phyloP scores from a whole-genome alignment of 2,329 filamentous ascomycete genomes.

The Emericellopsis cladophorae region DNA sequence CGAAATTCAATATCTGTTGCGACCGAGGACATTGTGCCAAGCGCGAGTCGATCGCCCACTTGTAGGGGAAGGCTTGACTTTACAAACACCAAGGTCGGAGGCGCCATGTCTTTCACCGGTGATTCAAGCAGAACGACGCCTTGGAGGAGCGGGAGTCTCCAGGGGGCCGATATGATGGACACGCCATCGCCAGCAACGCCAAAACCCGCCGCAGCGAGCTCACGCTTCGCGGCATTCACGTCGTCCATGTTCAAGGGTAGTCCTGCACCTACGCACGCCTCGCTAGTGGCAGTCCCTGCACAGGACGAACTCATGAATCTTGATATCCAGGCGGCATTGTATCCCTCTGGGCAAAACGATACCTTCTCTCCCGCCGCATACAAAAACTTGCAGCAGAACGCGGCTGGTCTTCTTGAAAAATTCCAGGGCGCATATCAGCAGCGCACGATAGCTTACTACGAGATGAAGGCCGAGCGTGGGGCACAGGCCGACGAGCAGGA shows the following conservation, averaged over 20 bases:
- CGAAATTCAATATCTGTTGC: constrained; percentile 13
- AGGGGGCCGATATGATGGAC: not conserved
- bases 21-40: constrained; percentile 6
- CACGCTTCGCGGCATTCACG: constrained; percentile 32
- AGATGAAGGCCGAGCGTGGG: constrained; percentile 39
- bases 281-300: constrained; percentile 12
- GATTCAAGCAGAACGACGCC: not conserved
- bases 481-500: constrained; percentile 41
- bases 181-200: constrained; percentile 17
- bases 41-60: not conserved
- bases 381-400: constrained; percentile 48
- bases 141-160: not conserved
- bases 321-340: constrained; percentile 41
- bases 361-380: constrained; percentile 48
- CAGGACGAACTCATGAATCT: constrained; percentile 43
- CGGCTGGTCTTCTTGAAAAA: constrained; percentile 37
- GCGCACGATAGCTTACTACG: constrained; percentile 34
- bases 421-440: constrained; percentile 47
- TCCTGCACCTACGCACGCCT: constrained; percentile 7
- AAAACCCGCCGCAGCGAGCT: constrained; percentile 14
- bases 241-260: constrained; percentile 27
- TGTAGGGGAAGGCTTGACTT: not conserved
- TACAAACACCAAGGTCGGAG: not conserved
- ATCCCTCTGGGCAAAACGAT: constrained; percentile 29
- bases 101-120: constrained; percentile 5